A percentile compares a stretch with the other conserved stretches of the same genome.
These are phyloP conservation scores for Antonospora locustae DNA, from an alignment of 371 early-diverging fungal genomes.

Conservation along the genomic window DNA sequence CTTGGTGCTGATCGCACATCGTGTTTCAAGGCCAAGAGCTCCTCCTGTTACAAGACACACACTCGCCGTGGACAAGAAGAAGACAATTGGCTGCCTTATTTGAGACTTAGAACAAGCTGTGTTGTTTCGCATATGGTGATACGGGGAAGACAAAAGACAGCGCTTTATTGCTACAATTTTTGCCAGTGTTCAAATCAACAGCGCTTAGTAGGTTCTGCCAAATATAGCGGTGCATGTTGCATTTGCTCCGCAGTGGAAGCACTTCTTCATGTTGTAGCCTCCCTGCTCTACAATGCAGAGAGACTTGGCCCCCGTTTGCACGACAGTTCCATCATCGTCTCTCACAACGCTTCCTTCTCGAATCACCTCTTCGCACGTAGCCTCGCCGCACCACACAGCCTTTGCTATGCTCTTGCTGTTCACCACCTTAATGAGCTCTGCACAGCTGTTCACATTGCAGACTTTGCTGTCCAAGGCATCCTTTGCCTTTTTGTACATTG, in stretches of 20 bases:
- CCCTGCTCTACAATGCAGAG: constrained; percentile 81
- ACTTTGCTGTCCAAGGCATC: constrained; percentile 63
- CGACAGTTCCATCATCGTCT: constrained; percentile 57
- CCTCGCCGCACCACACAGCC: constrained; percentile 86
- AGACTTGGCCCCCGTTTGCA: constrained; percentile 94
- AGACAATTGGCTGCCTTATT: too few relatives aligned
- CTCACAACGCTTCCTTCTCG: constrained; percentile 70
- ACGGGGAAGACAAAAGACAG: too few relatives aligned
- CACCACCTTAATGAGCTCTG: constrained; percentile 73
- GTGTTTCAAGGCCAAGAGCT: too few relatives aligned
- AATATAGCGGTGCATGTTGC: constrained; percentile 71
- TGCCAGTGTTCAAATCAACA: too few relatives aligned
- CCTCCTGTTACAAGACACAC: too few relatives aligned
- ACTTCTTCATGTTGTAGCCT: constrained; percentile 61
- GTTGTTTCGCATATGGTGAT: too few relatives aligned
- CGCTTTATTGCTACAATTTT: too few relatives aligned
- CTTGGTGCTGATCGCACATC: too few relatives aligned
- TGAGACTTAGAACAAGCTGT: too few relatives aligned
- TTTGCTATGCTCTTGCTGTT: constrained; percentile 71
- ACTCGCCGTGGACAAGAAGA: too few relatives aligned
- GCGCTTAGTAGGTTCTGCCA: constrained; percentile 74
- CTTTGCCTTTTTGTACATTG: constrained; percentile 77
- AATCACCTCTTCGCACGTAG: constrained; percentile 81
- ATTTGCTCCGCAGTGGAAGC: constrained; percentile 64
- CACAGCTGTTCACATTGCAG: constrained; percentile 65